Evolutionary conservation across 1,284 basidiomycete species (phyloP).

Genomic region (Puccinia sorghi): DNA sequence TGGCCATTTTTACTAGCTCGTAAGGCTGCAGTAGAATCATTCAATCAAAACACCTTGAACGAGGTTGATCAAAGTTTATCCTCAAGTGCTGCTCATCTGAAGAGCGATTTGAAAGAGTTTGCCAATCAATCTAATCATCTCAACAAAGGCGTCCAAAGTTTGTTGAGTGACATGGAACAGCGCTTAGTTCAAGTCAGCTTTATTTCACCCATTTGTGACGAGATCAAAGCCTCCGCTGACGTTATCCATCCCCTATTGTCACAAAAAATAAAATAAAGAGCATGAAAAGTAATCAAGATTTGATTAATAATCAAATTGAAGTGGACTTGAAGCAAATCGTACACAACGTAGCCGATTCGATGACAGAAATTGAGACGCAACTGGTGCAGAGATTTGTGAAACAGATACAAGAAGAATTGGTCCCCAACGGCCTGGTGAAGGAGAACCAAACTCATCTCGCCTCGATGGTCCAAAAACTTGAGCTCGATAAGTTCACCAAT

Average conservation of each 20-base stretch:
- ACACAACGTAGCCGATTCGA: slow-evolving; percentile 3
- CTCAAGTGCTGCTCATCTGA: slow-evolving; percentile 14
- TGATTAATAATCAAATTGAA: slow-evolving; percentile 19
- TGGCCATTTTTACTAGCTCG: slow-evolving; percentile 2
- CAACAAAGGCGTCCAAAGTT: slow-evolving; percentile 22
- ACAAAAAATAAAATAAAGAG: slow-evolving; percentile 10
- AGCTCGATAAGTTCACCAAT: slow-evolving; percentile 14
- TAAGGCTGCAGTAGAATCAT: slow-evolving; percentile 43
- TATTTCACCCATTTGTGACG: not conserved
- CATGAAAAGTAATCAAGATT: slow-evolving; percentile 34
- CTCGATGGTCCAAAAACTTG: slow-evolving; percentile 16
- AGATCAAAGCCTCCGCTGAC: not conserved
- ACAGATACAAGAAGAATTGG: slow-evolving; percentile 8
- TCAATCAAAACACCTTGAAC: slow-evolving; percentile 39
- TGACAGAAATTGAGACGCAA: slow-evolving; percentile 7
- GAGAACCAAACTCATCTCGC: slow-evolving; percentile 15
- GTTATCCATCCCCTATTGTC: not conserved
- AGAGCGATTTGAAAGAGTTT: slow-evolving; percentile 38
- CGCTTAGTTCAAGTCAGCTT: slow-evolving; percentile 26
- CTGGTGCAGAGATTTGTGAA: slow-evolving; percentile 6
- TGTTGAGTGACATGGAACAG: slow-evolving; percentile 26
- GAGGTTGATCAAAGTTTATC: slow-evolving; percentile 38
- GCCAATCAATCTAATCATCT: slow-evolving; percentile 30
- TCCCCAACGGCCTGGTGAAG: slow-evolving; percentile 20
- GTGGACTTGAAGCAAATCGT: slow-evolving; percentile 14